Conservation (phyloP, 1,284 basidiomycete species). For the Sphaerobolus stellatus region DNA sequence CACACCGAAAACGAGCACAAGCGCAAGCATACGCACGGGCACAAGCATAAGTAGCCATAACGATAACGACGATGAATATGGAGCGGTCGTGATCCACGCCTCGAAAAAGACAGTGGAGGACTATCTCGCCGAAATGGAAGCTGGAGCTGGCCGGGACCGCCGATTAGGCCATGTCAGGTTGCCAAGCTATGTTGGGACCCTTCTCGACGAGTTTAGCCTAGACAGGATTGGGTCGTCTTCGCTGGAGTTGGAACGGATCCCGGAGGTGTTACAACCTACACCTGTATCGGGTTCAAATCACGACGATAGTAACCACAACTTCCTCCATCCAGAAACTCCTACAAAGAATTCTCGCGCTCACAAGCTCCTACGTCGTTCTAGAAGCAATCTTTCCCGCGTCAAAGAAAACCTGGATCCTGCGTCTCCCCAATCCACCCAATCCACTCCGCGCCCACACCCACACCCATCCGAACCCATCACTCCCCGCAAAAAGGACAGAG, state of each 20-base stretch:
- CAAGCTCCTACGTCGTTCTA: background rate
- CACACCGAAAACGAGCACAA: background rate
- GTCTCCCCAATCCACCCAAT: background rate
- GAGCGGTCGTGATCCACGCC: conserved; percentile 8
- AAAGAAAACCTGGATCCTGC: conserved; percentile 3
- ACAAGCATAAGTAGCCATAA: background rate
- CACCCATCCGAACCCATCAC: background rate
- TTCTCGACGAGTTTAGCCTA: conserved; percentile 5
- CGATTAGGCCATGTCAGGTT: background rate
- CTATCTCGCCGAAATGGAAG: background rate
- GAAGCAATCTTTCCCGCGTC: background rate
- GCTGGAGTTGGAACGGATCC: background rate
- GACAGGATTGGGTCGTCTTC: background rate
- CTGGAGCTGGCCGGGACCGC: background rate
- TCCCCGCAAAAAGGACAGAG: background rate
- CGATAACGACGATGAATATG: background rate
- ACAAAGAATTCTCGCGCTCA: background rate
- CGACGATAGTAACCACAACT: background rate
- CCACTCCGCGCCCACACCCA: background rate
- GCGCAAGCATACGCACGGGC: background rate
- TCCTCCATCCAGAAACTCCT: background rate
- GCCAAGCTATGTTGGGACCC: conserved; percentile 11
- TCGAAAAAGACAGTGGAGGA: background rate
- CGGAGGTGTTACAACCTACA: background rate
- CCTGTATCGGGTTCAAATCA: background rate